These are phyloP conservation scores for Tarenaya hassleriana DNA, from an alignment of 345 rosid species.

Conservation along the genomic window DNA sequence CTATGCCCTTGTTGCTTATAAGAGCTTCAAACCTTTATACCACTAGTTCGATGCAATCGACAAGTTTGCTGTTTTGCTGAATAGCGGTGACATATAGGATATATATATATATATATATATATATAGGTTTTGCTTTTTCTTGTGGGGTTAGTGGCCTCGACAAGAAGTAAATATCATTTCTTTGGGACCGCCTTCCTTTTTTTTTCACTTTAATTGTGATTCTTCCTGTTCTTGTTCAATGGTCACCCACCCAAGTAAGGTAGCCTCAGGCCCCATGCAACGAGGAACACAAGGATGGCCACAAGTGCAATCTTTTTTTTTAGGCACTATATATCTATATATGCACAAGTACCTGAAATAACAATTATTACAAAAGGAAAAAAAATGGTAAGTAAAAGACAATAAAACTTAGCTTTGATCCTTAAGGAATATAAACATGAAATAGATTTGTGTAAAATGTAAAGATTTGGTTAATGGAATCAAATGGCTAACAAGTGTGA, in stretches of 20 bases:
- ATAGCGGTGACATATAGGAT: background rate
- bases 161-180: no score
- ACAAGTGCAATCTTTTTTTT: no score
- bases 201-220: slow-evolving; percentile 9
- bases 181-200: no score
- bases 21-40: slow-evolving; percentile 66
- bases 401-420: no score
- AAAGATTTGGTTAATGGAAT: slow-evolving; percentile 8
- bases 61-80: background rate
- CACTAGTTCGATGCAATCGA: slow-evolving; percentile 33
- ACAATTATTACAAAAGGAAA: background rate
- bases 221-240: slow-evolving; percentile 15
- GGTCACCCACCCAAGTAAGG: slow-evolving; percentile 27
- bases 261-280: slow-evolving; percentile 15
- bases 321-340: background rate
- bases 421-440: no score
- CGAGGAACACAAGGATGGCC: slow-evolving; percentile 30
- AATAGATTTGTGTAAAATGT: no score
- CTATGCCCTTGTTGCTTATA: slow-evolving; percentile 76
- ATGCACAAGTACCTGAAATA: background rate
- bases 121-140: no score
- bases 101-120: background rate
- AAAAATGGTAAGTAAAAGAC: no score
- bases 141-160: no score
- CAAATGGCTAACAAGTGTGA: slow-evolving; percentile 8